A percentile compares a stretch with the other conserved stretches of the same genome.
Evolutionary conservation across 1,284 basidiomycete genomes (phyloP).

Genomic region (Malassezia sp.): DNA sequence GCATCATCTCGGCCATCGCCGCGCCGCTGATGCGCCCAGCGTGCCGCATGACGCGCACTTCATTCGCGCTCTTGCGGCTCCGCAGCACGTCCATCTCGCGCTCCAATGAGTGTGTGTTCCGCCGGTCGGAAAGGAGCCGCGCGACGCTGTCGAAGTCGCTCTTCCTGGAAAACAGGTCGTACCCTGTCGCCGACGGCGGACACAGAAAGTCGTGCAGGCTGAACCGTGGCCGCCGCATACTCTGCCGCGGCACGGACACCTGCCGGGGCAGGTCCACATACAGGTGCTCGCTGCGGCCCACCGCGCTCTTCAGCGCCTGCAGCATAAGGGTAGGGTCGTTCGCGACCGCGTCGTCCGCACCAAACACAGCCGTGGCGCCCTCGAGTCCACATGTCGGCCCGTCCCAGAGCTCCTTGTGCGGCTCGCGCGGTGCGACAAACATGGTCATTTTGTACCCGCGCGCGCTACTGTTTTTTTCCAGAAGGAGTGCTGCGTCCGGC

Average conservation of each 20-base stretch:
- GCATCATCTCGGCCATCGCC: slow-evolving; percentile 42
- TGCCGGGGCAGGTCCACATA: slow-evolving; percentile 37
- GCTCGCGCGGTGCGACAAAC: slow-evolving; percentile 63
- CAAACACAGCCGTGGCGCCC: slow-evolving; percentile 38
- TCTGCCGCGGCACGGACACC: slow-evolving; percentile 27
- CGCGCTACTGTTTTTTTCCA: slow-evolving; percentile 36
- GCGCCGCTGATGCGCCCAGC: slow-evolving; percentile 31
- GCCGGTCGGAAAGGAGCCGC: slow-evolving; percentile 33
- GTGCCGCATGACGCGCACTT: slow-evolving; percentile 38
- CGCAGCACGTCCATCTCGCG: slow-evolving; percentile 33
- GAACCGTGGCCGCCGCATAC: slow-evolving; percentile 7
- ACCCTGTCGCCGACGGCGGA: slow-evolving; percentile 28
- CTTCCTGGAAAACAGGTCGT: slow-evolving; percentile 38
- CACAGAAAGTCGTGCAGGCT: slow-evolving; percentile 39
- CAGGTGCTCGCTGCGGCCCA: slow-evolving; percentile 29
- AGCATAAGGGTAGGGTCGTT: slow-evolving; percentile 32
- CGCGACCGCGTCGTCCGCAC: slow-evolving; percentile 35
- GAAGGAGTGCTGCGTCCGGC: slow-evolving; percentile 72
- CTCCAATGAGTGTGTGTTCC: slow-evolving; percentile 31
- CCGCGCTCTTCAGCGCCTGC: slow-evolving; percentile 24
- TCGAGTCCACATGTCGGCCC: slow-evolving; percentile 56
- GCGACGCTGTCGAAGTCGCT: slow-evolving; percentile 40
- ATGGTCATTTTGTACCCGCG: slow-evolving; percentile 78
- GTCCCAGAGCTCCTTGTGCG: slow-evolving; percentile 78
- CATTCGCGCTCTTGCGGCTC: slow-evolving; percentile 34